Evolutionary conservation across 495 filamentous ascomycete species (phyloP), one percentile per base, ranked within the genome.

Genomic region (Penicillium maclennaniae): DNA sequence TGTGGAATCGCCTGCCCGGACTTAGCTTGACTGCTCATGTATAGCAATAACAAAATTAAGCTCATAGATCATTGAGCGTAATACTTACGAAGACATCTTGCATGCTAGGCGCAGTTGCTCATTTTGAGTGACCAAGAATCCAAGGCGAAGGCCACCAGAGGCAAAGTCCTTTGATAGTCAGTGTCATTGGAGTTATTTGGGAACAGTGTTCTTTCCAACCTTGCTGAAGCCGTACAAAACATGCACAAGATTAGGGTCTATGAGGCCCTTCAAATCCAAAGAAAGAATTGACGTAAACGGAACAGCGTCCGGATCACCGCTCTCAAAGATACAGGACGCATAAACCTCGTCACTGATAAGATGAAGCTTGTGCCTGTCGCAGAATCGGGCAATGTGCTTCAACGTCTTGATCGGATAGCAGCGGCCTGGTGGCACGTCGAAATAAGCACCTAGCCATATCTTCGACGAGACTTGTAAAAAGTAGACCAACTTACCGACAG

Each of bases 311-410:
- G 63, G 56, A 23, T 70, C 58, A 7, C 67, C 65, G 0, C 68
- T 60, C 17, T 69, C 67, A 56, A 76, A 85, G 0, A 81, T 69
- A 16, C 71, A 79, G 4, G 80, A 66, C 5, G 79, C 83, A 59
- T 85, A 85, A 6, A 86, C 72, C 56, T 87, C 83, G 53, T 87
- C 83, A 43, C 74, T 77, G 36, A 86, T 77, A 6, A 86, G 59
- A 58, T 87, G 83, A 12, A 87, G 71, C 17, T 62, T 58, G 47
- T 83, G 64, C 37, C 72, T 69, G 8, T 74, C 62, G 48, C 83
- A 86, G 42, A 85, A 70, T 6, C 62, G 65, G 60, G 82, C 67
- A 31, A 82, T 71, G 20, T 61, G 76, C 19, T 67, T 53, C 1
- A 85, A 61, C 0, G 73, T 75, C 17, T 79, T 71, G 10, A 48